Base-by-base conservation (phyloP, 805 yeast genomes). In the Saitoella complicata region DNA sequence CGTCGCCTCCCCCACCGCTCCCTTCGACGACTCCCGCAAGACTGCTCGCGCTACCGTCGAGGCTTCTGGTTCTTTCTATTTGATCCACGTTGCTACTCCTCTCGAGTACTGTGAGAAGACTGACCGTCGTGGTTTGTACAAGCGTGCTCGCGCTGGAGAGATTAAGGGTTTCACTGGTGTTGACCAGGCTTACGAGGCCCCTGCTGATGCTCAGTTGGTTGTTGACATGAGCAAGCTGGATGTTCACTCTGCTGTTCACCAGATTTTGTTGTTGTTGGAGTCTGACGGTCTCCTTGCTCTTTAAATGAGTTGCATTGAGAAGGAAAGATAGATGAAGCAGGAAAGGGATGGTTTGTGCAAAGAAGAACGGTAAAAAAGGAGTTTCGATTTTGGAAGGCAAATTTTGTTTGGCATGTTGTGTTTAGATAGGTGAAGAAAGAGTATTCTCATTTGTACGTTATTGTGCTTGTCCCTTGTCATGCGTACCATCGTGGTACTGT, bases 251-350 rank as follows among this genome's bases (percentile, higher is more conserved):
- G 80, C 83, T 46, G 81, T 85, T 45, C 83, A 76, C 58, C 77
- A 78, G 60, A 73, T 82, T 51, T 78, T 81, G 34, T 65, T 76
- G 48, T 71, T 77, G 59, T 71, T 87, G 54, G 85, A 82, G 63
- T 76, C 78, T 55, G 83, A 86, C 64, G 94, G 93, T 11, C 87
- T 80, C 66, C 83, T 82, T 21, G 21, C 21, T 21, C 21, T 21
- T 21, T 21, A 21, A 21, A 21, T 21, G 21, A 21, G 21, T 21
- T 21, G 21, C 21, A 21, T 21, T 21, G 21, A 21, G 21, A 21
- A 21, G 21, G 21, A 21, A 21, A 21, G 21, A 21, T 21, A 21
- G 4, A 21, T 21, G 21, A 21, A 21, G 21, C 4, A 21, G 21
- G 4, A 4, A 21, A 21, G 21, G 4, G 21, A 21, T 21, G 21